phyloP scores from a whole-genome alignment of 306 rosid genomes.

The Oxytropis ochrocephala region DNA sequence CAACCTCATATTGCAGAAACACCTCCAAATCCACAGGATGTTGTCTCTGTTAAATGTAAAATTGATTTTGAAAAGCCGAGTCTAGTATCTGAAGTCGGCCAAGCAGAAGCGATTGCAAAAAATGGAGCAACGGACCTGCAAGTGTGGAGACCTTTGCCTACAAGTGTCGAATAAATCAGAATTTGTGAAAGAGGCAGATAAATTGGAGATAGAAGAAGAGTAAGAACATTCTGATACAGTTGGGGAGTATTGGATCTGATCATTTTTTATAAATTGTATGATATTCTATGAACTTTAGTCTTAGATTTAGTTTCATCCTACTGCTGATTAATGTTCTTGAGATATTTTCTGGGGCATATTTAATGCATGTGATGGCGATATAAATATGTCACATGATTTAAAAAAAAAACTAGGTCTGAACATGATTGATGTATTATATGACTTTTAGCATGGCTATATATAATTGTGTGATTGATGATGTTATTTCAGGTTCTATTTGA shows the following conservation, averaged over 20 bases:
- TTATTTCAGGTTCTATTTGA: no score
- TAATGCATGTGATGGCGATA: background rate
- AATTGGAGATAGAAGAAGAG: background rate
- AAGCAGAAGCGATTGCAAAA: conserved; percentile 29
- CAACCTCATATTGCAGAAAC: conserved; percentile 29
- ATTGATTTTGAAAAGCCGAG: conserved; percentile 29
- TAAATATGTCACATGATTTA: background rate
- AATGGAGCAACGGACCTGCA: conserved; percentile 2
- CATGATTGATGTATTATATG: background rate
- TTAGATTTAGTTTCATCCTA: background rate
- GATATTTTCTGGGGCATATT: background rate
- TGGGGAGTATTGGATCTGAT: background rate
- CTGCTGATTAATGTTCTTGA: background rate
- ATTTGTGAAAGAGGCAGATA: background rate
- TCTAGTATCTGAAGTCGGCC: conserved; percentile 43
- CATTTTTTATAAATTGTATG: background rate
- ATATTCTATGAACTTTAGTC: background rate
- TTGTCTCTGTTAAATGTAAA: conserved; percentile 8
- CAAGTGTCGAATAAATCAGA: background rate
- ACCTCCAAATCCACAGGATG: conserved; percentile 1
- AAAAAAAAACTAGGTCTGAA: background rate
- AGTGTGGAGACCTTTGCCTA: background rate
- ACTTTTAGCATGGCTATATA: no score
- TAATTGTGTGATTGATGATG: no score
- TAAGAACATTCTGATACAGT: background rate